Conservation (phyloP, 805 yeast genomes). For the Monosporozyma siamensis region DNA sequence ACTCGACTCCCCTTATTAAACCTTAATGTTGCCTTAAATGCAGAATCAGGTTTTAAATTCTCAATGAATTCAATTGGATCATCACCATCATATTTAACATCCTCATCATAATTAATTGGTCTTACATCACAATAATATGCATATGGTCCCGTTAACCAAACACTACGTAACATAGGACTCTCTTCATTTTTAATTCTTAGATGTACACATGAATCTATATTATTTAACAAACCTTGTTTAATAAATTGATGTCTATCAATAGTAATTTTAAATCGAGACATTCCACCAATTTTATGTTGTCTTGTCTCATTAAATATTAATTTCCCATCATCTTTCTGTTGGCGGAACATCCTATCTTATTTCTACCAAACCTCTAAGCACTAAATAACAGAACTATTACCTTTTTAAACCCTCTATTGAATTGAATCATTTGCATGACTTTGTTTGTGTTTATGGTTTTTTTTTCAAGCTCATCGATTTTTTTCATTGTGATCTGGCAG, state of each 20-base stretch:
- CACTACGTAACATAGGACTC: conserved; percentile 64
- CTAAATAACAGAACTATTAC: too few species aligned
- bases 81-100: conserved; percentile 30
- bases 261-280: conserved; percentile 20
- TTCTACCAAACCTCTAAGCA: too few species aligned
- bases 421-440: neutral
- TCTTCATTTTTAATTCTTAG: conserved; percentile 63
- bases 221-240: conserved; percentile 7
- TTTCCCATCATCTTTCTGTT: conserved; percentile 6
- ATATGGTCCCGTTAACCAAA: conserved; percentile 84
- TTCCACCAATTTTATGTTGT: conserved; percentile 23
- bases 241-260: conserved; percentile 13
- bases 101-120: conserved; percentile 52
- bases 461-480: neutral
- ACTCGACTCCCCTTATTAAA: conserved; percentile 36
- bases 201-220: conserved; percentile 12
- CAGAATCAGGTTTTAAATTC: conserved; percentile 62
- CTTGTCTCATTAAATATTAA: conserved; percentile 17
- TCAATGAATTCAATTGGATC: conserved; percentile 39
- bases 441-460: neutral
- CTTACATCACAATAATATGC: conserved; percentile 74
- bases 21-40: conserved; percentile 46
- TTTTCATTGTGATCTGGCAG: neutral
- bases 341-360: neutral
- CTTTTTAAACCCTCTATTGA: too few species aligned